These are phyloP conservation scores for Penicillium verhagenii DNA, from an alignment of 495 filamentous ascomycete species.

Conservation along the genomic window DNA sequence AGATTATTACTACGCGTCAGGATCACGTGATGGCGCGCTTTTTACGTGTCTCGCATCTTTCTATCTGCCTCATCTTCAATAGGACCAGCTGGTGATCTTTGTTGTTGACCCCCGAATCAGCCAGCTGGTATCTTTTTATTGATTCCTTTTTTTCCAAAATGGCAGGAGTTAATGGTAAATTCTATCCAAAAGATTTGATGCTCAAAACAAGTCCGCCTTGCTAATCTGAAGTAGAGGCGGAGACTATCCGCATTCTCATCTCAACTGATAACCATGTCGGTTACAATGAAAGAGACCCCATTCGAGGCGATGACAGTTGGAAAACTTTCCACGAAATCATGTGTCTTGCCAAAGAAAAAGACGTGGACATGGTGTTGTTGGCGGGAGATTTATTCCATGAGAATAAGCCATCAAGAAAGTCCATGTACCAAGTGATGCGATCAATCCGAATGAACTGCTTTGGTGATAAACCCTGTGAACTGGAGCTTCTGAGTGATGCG, in stretches of 20 bases:
- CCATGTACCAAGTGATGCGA: constrained; percentile 97
- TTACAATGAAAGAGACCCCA: constrained; percentile 88
- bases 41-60: neutral
- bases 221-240: constrained; percentile 54
- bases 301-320: constrained; percentile 96
- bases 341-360: constrained; percentile 78
- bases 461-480: constrained; percentile 90
- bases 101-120: no score
- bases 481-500: constrained; percentile 92
- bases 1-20: neutral
- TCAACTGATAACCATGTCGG: constrained; percentile 98
- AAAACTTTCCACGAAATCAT: constrained; percentile 94
- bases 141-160: constrained; percentile 22
- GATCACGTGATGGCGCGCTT: neutral
- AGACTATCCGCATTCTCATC: constrained; percentile 93
- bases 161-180: constrained; percentile 20
- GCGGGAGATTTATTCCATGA: constrained; percentile 97
- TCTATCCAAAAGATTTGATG: neutral
- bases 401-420: constrained; percentile 93
- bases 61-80: neutral
- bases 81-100: neutral
- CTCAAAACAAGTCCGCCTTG: neutral
- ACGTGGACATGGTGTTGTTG: constrained; percentile 95
- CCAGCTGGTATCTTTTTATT: neutral
- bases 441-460: constrained; percentile 89